Conservation (phyloP, 257 asterid genomes). For the Dorcoceras hygrometricum region DNA sequence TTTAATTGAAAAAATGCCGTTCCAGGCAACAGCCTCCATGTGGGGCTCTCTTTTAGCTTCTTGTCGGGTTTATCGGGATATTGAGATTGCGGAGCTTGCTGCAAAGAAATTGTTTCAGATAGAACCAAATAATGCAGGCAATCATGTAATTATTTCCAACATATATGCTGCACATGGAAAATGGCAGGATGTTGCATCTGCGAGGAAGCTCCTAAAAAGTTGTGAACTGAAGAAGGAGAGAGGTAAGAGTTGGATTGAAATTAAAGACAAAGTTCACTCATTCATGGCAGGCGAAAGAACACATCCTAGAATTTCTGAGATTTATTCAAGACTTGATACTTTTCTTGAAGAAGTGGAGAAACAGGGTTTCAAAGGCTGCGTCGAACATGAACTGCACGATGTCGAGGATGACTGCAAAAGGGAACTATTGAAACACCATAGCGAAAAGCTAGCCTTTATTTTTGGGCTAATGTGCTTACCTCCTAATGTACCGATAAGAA, state of each 20-base stretch:
- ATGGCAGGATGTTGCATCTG: constrained; percentile 77
- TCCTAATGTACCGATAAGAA: constrained; percentile 58
- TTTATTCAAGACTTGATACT: constrained; percentile 55
- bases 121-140: constrained; percentile 86
- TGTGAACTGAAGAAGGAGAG: constrained; percentile 76
- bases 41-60: constrained; percentile 94
- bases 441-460: constrained; percentile 86
- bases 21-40: constrained; percentile 74
- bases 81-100: constrained; percentile 74
- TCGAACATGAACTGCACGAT: constrained; percentile 75
- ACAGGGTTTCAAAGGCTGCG: constrained; percentile 61
- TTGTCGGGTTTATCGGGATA: constrained; percentile 62
- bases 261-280: constrained; percentile 61
- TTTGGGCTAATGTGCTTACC: constrained; percentile 76
- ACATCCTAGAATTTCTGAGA: constrained; percentile 62
- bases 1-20: constrained; percentile 69
- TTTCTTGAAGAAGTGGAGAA: constrained; percentile 59
- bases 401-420: constrained; percentile 63
- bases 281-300: constrained; percentile 78
- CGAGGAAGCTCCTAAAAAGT: constrained; percentile 65
- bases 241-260: constrained; percentile 92
- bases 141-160: constrained; percentile 78
- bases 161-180: constrained; percentile 67
- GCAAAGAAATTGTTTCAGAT: constrained; percentile 67
- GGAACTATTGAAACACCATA: constrained; percentile 71